A percentile compares a stretch with the other conserved stretches of the same genome.
Evolutionary conservation across 2,329 filamentous ascomycete species (phyloP).

Genomic region (Neonectria punicea): DNA sequence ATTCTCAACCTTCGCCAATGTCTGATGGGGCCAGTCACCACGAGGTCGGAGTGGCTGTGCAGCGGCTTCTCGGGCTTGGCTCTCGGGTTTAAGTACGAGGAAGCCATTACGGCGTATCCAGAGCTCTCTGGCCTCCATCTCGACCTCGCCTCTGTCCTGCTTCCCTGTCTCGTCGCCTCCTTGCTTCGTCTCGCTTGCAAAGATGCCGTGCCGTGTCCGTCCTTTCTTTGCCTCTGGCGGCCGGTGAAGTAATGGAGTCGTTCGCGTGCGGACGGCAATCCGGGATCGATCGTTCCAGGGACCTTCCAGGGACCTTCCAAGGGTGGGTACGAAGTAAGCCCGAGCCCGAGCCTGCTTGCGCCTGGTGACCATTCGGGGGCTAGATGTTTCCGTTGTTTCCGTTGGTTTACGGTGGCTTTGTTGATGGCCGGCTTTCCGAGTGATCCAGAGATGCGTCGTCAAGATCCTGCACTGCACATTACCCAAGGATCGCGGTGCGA

Average conservation of each 20-base stretch:
- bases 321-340: slow-evolving; percentile 13
- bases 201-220: not conserved
- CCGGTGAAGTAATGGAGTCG: slow-evolving; percentile 1
- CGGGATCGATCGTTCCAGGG: slow-evolving; percentile 19
- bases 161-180: not conserved
- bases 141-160: not conserved
- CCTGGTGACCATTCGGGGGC: slow-evolving; percentile 4
- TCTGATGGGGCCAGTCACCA: slow-evolving; percentile 13
- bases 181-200: not conserved
- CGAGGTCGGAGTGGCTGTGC: slow-evolving; percentile 24
- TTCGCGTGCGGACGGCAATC: slow-evolving; percentile 9
- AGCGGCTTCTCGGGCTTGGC: slow-evolving; percentile 20
- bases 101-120: not conserved
- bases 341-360: not conserved
- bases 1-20: not conserved
- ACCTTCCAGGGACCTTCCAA: slow-evolving; percentile 5
- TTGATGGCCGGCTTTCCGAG: not conserved
- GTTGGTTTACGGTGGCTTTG: not conserved
- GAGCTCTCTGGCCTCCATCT: not conserved
- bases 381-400: not conserved
- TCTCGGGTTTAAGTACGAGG: not conserved
- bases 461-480: not conserved
- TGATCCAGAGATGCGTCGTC: not conserved
- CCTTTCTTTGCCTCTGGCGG: not conserved
- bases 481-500: not conserved